Base-by-base conservation (phyloP, 345 rosid species). In the Eucalyptus tenuipes region DNA sequence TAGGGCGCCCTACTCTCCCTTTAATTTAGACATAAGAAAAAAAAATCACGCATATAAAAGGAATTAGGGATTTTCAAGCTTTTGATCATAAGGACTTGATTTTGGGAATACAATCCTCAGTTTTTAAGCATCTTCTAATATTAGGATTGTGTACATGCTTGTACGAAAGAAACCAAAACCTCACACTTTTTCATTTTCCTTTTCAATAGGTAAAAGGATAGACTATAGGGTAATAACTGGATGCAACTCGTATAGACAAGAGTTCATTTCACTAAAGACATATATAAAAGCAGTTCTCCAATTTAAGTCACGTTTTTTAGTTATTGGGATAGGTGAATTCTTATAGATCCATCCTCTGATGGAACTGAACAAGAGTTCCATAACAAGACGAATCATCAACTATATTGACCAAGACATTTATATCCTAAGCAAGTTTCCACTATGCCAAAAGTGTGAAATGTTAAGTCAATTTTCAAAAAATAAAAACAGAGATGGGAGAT, bases 301-400 rank as follows among this genome's bases (percentile, higher is more conserved):
- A 57, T 49, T 49, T 49, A 0, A 49, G 0, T 2, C 20, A 49
- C 20, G 53, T 49, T 49, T 49, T 49, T 49, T 49, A 0, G 20
- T 16, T 49, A 49, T 15, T 49, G 3, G 8, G 20, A 49, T 15
- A 16, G 53, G 53, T 2, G 20, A 49, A 49, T 49, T 49, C 7
- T 49, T 14, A 49, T 49, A 49, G 17, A 49, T 49, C 50, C 2
- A 14, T 49, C 17, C 50, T n/a, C 50, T 2, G 2, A 13, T 0
- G 16, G 16, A 49, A 9, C 27, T 25, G 10, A 4, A 53, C 24
- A 22, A 2, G 59, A 55, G 27, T 8, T 55, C 61, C 11, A 24
- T 55, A 24, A 10, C 10, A 55, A 9, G 29, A 22, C 13, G 6
- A 55, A 55, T 55, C 29, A 55, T 55, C 29, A 24, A 24, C 1